These are phyloP conservation scores for Hyparrhenia diplandra DNA, from an alignment of 176 grass and related monocot genomes.

Conservation along the genomic window DNA sequence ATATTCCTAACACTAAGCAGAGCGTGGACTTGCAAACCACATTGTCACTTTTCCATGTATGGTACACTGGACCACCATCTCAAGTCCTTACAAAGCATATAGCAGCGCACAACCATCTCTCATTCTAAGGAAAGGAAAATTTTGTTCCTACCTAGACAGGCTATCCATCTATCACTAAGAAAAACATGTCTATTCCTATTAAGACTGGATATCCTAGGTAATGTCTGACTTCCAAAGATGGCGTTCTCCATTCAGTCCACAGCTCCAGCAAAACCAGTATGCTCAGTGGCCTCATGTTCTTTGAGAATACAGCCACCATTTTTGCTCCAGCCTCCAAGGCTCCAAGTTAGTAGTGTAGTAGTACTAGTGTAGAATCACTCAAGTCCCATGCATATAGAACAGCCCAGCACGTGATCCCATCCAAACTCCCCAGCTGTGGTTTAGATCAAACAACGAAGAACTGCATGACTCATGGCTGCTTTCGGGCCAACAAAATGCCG, in stretches of 20 bases:
- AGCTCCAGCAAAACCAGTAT: background rate
- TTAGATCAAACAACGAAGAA: slow-evolving; percentile 36
- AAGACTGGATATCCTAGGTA: background rate
- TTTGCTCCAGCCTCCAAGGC: background rate
- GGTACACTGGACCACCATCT: slow-evolving; percentile 3
- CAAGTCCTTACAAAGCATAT: background rate
- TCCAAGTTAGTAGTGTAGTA: background rate
- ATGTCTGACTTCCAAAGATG: background rate
- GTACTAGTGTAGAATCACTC: slow-evolving; percentile 6
- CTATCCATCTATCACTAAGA: background rate
- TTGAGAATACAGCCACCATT: background rate
- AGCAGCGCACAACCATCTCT: background rate
- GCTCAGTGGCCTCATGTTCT: background rate
- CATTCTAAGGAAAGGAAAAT: background rate
- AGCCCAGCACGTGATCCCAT: slow-evolving; percentile 58
- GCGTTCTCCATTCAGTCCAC: background rate
- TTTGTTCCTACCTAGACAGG: background rate
- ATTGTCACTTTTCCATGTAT: background rate
- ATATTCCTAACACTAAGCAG: background rate
- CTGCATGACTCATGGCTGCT: slow-evolving; percentile 13
- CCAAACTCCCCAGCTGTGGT: slow-evolving; percentile 76
- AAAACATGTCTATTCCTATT: slow-evolving; percentile 15
- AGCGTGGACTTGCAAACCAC: background rate
- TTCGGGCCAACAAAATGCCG: slow-evolving; percentile 64
- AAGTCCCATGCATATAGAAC: slow-evolving; percentile 78